Conservation (phyloP, 2,329 filamentous ascomycete species). For the Knufia fluminis region DNA sequence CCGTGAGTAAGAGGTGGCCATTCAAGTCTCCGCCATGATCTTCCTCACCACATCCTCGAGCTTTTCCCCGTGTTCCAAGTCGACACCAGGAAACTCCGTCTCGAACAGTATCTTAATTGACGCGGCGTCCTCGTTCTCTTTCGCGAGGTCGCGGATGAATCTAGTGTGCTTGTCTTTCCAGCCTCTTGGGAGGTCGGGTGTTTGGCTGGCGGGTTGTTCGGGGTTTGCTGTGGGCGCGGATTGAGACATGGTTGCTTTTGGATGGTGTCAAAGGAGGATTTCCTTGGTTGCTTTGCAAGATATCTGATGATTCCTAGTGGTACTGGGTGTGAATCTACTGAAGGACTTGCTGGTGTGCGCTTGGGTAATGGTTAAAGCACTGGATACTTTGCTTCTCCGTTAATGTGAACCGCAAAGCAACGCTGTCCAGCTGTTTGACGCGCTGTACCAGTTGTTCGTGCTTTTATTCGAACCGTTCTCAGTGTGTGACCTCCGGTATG, state of each 20-base stretch:
- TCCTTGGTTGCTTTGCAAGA: too few relatives aligned
- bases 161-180: conserved; percentile 19
- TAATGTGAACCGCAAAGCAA: not conserved
- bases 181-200: conserved; percentile 5
- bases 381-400: not conserved
- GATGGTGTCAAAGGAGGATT: not conserved
- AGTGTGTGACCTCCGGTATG: too few relatives aligned
- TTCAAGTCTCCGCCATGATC: not conserved
- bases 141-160: conserved; percentile 17
- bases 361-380: too few relatives aligned
- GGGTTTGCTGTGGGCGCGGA: not conserved
- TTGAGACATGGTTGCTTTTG: not conserved
- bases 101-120: conserved; percentile 24
- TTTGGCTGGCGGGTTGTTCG: not conserved
- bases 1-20: too few relatives aligned
- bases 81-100: conserved; percentile 21
- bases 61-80: not conserved
- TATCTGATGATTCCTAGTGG: too few relatives aligned
- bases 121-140: conserved; percentile 19
- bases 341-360: too few relatives aligned
- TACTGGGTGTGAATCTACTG: too few relatives aligned
- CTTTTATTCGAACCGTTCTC: too few relatives aligned
- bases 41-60: not conserved
- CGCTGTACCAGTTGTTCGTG: too few relatives aligned
- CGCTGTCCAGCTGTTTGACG: too few relatives aligned